phyloP scores from a whole-genome alignment of 2,329 filamentous ascomycete genomes.

The Aureobasidium pullulans region DNA sequence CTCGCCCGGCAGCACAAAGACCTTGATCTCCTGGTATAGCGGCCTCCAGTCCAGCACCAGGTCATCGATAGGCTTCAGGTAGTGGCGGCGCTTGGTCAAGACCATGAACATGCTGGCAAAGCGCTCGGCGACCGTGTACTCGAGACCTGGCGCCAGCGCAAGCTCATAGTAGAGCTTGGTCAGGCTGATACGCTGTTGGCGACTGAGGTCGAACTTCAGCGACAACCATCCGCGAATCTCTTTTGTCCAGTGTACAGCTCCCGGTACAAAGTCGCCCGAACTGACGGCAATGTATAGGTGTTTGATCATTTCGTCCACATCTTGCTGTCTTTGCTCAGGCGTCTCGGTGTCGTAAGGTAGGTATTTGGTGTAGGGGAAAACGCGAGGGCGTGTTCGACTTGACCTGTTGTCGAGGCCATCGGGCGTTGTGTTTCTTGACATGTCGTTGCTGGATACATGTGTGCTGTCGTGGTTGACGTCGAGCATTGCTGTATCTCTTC shows the following conservation, averaged over 20 bases:
- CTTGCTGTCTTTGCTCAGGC: constrained; percentile 66
- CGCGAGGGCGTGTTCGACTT: constrained; percentile 69
- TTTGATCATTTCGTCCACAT: constrained; percentile 80
- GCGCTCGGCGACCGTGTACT: constrained; percentile 71
- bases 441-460: constrained; percentile 47
- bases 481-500: background rate
- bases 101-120: constrained; percentile 96
- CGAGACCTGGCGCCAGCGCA: constrained; percentile 79
- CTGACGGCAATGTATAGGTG: constrained; percentile 88
- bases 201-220: constrained; percentile 93
- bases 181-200: constrained; percentile 72
- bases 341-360: constrained; percentile 85
- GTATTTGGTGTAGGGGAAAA: constrained; percentile 86
- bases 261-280: constrained; percentile 88
- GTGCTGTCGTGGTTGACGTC: background rate
- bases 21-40: constrained; percentile 86
- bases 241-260: constrained; percentile 92
- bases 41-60: constrained; percentile 89
- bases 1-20: constrained; percentile 80
- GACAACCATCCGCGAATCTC: constrained; percentile 93
- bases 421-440: constrained; percentile 81
- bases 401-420: constrained; percentile 45
- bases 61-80: constrained; percentile 83
- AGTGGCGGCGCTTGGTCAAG: constrained; percentile 96
- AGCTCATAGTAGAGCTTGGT: constrained; percentile 93